Percentiles rank a stretch among this genome's conserved stretches.
Evolutionary conservation across 495 filamentous ascomycete genomes (phyloP).

Genomic region (Annulohypoxylon maeteangense): DNA sequence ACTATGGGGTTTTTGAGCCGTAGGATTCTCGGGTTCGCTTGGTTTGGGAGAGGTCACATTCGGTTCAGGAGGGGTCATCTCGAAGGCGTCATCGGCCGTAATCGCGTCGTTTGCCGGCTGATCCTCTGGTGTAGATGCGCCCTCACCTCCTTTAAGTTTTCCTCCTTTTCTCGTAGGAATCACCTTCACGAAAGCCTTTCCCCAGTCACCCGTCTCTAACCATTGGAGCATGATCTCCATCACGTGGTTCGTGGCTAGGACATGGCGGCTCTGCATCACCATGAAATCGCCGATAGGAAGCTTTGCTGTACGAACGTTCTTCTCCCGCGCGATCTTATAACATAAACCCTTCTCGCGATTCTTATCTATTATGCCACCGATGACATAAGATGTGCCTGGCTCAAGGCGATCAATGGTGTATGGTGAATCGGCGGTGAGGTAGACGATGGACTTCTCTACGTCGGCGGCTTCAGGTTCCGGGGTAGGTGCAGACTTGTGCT

Average conservation of each 20-base stretch:
- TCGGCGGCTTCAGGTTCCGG: constrained; percentile 50
- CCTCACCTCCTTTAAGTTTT: constrained; percentile 54
- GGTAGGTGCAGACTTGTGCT: constrained; percentile 24
- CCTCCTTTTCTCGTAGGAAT: constrained; percentile 89
- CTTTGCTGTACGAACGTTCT: constrained; percentile 85
- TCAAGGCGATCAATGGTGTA: constrained; percentile 82
- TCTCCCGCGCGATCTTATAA: constrained; percentile 79
- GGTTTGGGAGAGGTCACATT: not conserved
- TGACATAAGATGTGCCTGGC: constrained; percentile 88
- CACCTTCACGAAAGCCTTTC: constrained; percentile 82
- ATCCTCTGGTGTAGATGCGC: constrained; percentile 41
- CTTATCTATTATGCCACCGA: constrained; percentile 93
- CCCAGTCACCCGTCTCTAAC: constrained; percentile 90
- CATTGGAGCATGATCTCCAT: constrained; percentile 95
- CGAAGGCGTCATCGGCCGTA: not conserved
- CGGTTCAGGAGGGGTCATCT: not conserved
- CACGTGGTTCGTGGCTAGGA: constrained; percentile 94
- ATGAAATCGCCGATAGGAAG: constrained; percentile 93
- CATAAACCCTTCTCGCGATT: constrained; percentile 95
- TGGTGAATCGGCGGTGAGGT: constrained; percentile 86
- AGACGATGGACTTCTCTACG: constrained; percentile 69
- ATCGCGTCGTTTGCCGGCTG: constrained; percentile 11
- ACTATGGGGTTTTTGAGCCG: not conserved
- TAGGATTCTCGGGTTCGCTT: not conserved
- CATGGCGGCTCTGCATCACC: constrained; percentile 82